Evolutionary conservation across 2,329 filamentous ascomycete species (phyloP).

Genomic region (Diaporthe batatas): DNA sequence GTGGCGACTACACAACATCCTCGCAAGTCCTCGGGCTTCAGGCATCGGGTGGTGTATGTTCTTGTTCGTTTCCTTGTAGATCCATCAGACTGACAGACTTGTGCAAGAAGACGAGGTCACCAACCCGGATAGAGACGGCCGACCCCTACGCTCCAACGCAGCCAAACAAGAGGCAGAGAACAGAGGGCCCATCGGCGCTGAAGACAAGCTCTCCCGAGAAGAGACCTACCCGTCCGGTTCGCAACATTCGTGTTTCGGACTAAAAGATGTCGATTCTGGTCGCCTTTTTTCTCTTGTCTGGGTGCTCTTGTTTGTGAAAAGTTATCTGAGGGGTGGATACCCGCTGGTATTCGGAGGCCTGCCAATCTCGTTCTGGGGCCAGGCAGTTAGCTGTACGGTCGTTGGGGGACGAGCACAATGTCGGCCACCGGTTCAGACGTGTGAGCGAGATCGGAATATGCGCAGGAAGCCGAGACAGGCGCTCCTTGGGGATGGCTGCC

Average conservation of each 20-base stretch:
- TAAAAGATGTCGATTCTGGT: background rate
- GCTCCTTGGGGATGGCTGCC: constrained; percentile 8
- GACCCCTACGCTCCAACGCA: background rate
- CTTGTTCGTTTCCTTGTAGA: background rate
- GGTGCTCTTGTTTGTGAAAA: background rate
- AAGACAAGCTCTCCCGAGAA: background rate
- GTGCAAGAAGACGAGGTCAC: constrained; percentile 8
- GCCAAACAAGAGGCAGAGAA: background rate
- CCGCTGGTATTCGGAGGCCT: background rate
- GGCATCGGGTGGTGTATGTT: background rate
- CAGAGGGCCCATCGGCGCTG: constrained; percentile 7
- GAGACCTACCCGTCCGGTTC: background rate
- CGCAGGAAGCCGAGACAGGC: constrained; percentile 17
- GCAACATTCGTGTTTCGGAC: constrained; percentile 11
- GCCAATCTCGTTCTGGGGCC: background rate
- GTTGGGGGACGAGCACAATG: too few relatives aligned
- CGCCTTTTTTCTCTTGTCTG: background rate
- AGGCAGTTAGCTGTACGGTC: background rate
- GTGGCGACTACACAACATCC: background rate
- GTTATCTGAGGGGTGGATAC: background rate
- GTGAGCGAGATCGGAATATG: background rate
- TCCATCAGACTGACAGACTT: background rate
- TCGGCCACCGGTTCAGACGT: background rate
- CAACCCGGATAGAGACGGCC: background rate
- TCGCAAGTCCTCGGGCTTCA: background rate